These are phyloP conservation scores for Bombardia bombarda DNA, from an alignment of 495 filamentous ascomycete species.

Conservation along the genomic window DNA sequence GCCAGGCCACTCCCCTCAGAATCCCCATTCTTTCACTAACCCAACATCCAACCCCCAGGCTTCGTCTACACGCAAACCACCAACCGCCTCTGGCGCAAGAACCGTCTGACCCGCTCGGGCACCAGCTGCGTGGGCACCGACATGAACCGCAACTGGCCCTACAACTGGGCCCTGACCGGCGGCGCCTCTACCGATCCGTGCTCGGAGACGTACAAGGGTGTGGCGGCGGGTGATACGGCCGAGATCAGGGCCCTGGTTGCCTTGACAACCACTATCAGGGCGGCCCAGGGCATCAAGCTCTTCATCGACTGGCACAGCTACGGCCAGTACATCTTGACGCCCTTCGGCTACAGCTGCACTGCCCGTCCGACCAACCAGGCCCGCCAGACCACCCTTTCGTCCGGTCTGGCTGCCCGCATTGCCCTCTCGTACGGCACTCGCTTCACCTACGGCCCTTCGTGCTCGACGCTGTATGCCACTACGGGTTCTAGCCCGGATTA, in stretches of 20 bases:
- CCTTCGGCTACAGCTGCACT: conserved; percentile 33
- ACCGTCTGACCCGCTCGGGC: conserved; percentile 39
- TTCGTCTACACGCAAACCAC: conserved; percentile 55
- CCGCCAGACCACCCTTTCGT: conserved; percentile 33
- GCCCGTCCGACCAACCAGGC: conserved; percentile 35
- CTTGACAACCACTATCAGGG: conserved; percentile 31
- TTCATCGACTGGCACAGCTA: conserved; percentile 58
- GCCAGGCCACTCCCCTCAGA: too few relatives aligned
- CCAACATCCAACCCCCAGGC: conserved; percentile 19
- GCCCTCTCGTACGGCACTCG: conserved; percentile 36
- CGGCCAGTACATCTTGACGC: conserved; percentile 34
- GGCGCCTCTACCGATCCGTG: conserved; percentile 47
- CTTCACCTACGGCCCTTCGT: conserved; percentile 47
- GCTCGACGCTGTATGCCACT: conserved; percentile 51
- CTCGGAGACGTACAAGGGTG: conserved; percentile 46
- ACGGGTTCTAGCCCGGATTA: conserved; percentile 51
- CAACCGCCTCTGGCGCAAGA: conserved; percentile 58
- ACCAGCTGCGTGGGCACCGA: conserved; percentile 47
- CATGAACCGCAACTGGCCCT: conserved; percentile 59
- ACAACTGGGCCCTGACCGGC: conserved; percentile 41
- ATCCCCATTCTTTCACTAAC: neutral
- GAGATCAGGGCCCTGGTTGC: conserved; percentile 40
- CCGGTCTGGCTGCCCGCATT: conserved; percentile 36
- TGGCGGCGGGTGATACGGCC: conserved; percentile 34
- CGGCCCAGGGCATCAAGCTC: conserved; percentile 42